Base-by-base conservation (phyloP, 768 basidiomycete genomes). In the Suillus luteus region DNA sequence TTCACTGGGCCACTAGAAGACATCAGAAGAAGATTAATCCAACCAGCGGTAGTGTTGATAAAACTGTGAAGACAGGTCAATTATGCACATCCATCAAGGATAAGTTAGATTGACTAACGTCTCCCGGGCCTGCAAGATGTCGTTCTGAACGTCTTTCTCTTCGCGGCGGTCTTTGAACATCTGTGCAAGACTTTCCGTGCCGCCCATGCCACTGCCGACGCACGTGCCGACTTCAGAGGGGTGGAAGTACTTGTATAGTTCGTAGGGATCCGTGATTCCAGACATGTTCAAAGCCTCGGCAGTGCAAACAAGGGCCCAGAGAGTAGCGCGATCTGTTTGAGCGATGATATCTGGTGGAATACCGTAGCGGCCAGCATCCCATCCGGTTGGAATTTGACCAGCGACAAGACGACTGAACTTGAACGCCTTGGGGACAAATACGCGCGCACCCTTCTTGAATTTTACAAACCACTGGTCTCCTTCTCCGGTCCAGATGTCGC, bases 161-260 rank as follows among this genome's bases (percentile, higher is more conserved):
- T 98, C 96, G 46, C 95, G 91, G 66, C 97, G 91, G 74, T 99
- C 97, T 77, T 94, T 97, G 86, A 99, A 99, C 97, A 99, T 99
- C 78, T 92, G 89, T 59, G 89, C 83, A 79, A 98, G 82, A 72
- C 91, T 92, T 64, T 88, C 86, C 67, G 93, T 87, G 71, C 97
- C 97, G 70, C 97, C 97, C 96, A 99, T 99, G 68, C 97, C 97
- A 71, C 93, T 95, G 62, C 97, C 97, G 65, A 99, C 80, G 62
- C 90, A 87, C 3, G 95, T 93, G 64, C 97, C 97, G 65, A 99
- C 91, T 71, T 99, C 95, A 2, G 95, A 93, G 2, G 97, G 96
- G 76, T 99, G 97, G 70, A 99, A 85, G 73, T 96, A 85, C 78
- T 99, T 88, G 83, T 99, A 99, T 2, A 99, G 81, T 76, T 99